Percentiles rank a stretch among this genome's conserved stretches.
phyloP scores from a whole-genome alignment of 495 filamentous ascomycete genomes.

The Letharia columbiana region DNA sequence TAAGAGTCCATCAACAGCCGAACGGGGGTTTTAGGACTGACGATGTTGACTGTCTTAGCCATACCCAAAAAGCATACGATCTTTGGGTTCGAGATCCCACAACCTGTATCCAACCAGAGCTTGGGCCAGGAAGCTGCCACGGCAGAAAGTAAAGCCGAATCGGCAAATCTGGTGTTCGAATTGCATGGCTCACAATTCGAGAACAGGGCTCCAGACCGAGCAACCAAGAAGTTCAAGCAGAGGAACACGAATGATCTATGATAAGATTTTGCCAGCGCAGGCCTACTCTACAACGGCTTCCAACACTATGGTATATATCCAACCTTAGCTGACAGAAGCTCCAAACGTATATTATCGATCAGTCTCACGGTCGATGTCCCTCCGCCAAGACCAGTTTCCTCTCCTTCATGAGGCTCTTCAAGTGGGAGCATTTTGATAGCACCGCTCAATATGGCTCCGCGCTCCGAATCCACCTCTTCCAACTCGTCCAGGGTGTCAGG shows the following conservation, averaged over 20 bases:
- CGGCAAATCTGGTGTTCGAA: slow-evolving; percentile 61
- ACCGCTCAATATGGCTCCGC: slow-evolving; percentile 77
- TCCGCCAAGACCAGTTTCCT: slow-evolving; percentile 62
- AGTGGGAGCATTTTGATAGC: slow-evolving; percentile 84
- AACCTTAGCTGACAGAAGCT: slow-evolving; percentile 29
- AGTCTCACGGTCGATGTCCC: slow-evolving; percentile 68
- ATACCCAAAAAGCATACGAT: slow-evolving; percentile 85
- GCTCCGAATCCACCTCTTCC: slow-evolving; percentile 50
- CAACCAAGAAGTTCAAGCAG: slow-evolving; percentile 82
- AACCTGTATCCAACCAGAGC: slow-evolving; percentile 28
- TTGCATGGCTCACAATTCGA: slow-evolving; percentile 81
- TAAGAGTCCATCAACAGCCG: slow-evolving; percentile 28
- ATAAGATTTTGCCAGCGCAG: slow-evolving; percentile 18
- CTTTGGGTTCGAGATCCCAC: slow-evolving; percentile 67
- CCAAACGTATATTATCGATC: slow-evolving; percentile 87
- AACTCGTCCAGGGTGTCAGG: slow-evolving; percentile 73
- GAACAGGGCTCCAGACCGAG: slow-evolving; percentile 71
- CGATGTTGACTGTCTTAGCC: slow-evolving; percentile 30
- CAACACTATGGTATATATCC: slow-evolving; percentile 11
- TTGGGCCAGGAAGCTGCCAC: slow-evolving; percentile 20
- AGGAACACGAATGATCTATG: slow-evolving; percentile 62
- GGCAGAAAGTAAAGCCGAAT: slow-evolving; percentile 21
- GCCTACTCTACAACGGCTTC: background rate
- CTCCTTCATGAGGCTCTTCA: slow-evolving; percentile 54
- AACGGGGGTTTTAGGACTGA: too few species aligned